A percentile compares a stretch with the other conserved stretches of the same genome.
These are phyloP conservation scores for Nitzschia palea DNA, from an alignment of 108 stramenopile genomes.

Conservation along the genomic window DNA sequence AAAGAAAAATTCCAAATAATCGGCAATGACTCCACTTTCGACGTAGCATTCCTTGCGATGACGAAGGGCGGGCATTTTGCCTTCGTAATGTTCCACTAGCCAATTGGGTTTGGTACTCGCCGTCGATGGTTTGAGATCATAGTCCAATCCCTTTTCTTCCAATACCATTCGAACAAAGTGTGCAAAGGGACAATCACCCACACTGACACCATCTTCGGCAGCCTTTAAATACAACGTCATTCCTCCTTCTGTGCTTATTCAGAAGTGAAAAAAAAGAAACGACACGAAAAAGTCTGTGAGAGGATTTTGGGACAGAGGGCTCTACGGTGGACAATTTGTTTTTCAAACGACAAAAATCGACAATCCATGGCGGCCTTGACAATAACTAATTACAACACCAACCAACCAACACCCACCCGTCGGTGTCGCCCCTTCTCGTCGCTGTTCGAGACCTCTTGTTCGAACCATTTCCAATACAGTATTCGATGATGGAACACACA, in stretches of 20 bases:
- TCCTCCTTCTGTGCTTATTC: constrained; percentile 57
- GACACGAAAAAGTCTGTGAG: background rate
- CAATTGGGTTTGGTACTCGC: constrained; percentile 75
- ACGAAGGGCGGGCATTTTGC: constrained; percentile 81
- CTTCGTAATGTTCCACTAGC: constrained; percentile 77
- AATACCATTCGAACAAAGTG: constrained; percentile 82
- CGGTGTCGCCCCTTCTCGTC: constrained; percentile 68
- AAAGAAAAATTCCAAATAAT: constrained; percentile 88
- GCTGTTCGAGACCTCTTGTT: constrained; percentile 58
- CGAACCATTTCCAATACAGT: constrained; percentile 38
- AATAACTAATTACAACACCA: background rate
- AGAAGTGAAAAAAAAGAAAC: constrained; percentile 4
- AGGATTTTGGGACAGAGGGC: no score
- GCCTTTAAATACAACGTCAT: constrained; percentile 86
- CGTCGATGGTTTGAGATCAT: constrained; percentile 60
- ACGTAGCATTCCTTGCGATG: constrained; percentile 84
- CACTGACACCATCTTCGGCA: constrained; percentile 58
- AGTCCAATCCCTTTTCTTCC: constrained; percentile 72
- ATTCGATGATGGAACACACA: no score
- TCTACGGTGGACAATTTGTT: no score
- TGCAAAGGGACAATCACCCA: constrained; percentile 87
- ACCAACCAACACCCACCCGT: constrained; percentile 40
- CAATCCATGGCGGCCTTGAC: no score
- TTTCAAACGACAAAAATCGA: no score
- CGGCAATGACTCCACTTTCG: constrained; percentile 75